These are phyloP conservation scores for Irpex lacteus DNA, from an alignment of 1,284 basidiomycete genomes.

Conservation along the genomic window DNA sequence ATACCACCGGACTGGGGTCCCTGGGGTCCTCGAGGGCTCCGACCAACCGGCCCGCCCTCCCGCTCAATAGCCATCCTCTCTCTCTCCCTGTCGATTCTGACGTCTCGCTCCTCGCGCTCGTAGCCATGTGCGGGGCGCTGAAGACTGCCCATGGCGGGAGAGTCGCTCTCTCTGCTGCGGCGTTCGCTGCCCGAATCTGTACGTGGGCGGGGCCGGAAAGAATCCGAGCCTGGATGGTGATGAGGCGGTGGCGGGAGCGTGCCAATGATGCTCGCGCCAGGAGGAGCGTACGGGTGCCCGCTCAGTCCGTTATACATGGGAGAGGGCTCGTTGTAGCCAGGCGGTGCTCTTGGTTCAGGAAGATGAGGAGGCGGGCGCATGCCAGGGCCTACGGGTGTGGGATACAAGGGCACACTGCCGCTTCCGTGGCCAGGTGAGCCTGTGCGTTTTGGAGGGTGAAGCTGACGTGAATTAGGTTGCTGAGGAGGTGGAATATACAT, in stretches of 20 bases:
- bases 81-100: conserved; percentile 1
- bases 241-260: conserved; percentile 11
- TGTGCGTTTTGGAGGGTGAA: conserved; percentile 2
- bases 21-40: conserved; percentile 17
- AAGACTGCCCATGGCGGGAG: conserved; percentile 32
- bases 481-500: conserved; percentile 26
- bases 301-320: conserved; percentile 29
- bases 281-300: conserved; percentile 16
- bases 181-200: conserved; percentile 18
- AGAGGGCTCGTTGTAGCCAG: conserved; percentile 25
- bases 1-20: conserved; percentile 17
- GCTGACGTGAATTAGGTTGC: neutral
- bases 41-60: conserved; percentile 17
- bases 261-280: conserved; percentile 9
- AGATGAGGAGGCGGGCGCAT: conserved; percentile 15
- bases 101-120: conserved; percentile 19
- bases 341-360: conserved; percentile 15
- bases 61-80: conserved; percentile 18
- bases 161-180: conserved; percentile 15
- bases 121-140: conserved; percentile 21
- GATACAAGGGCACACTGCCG: conserved; percentile 23
- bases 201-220: conserved; percentile 8
- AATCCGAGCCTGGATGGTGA: conserved; percentile 15
- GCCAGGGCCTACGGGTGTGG: conserved; percentile 24
- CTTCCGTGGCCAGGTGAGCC: conserved; percentile 14